Percentiles rank a stretch among this genome's conserved stretches.
Conservation (phyloP, 371 early-diverging fungal genomes). For the Dichotomocladium elegans region DNA sequence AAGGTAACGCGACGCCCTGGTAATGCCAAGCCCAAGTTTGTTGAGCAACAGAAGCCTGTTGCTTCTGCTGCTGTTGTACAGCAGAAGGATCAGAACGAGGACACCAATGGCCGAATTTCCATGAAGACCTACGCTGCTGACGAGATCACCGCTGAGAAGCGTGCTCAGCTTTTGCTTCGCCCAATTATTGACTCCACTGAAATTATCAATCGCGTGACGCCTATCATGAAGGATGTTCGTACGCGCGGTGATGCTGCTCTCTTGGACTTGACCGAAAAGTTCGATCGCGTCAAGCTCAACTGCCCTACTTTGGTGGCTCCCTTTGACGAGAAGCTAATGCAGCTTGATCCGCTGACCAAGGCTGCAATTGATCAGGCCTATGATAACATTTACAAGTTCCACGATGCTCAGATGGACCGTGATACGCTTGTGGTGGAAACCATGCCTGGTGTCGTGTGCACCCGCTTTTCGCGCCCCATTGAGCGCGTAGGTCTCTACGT, state of each 20-base stretch:
- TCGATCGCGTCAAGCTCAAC: constrained; percentile 81
- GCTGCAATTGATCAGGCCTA: constrained; percentile 93
- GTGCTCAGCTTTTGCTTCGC: constrained; percentile 70
- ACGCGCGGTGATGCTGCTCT: constrained; percentile 85
- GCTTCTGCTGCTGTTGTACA: constrained; percentile 15
- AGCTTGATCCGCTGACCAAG: constrained; percentile 64
- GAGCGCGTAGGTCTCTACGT: constrained; percentile 96
- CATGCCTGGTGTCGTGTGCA: constrained; percentile 94
- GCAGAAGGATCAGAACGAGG: constrained; percentile 9
- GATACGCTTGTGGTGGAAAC: constrained; percentile 83
- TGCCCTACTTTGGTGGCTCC: constrained; percentile 79
- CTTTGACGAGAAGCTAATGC: constrained; percentile 68
- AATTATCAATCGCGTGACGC: constrained; percentile 81
- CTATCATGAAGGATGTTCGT: constrained; percentile 87
- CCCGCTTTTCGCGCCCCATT: constrained; percentile 90
- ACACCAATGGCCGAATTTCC: constrained; percentile 42
- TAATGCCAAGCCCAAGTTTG: constrained; percentile 84
- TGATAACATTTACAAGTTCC: constrained; percentile 90
- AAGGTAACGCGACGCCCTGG: constrained; percentile 93
- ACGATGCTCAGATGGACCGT: constrained; percentile 84
- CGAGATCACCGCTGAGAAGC: constrained; percentile 43
- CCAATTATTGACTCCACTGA: constrained; percentile 90
- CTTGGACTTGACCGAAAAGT: constrained; percentile 80
- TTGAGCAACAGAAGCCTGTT: constrained; percentile 10
- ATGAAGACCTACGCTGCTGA: constrained; percentile 60